Evolutionary conservation across 495 filamentous ascomycete genomes (phyloP).

Genomic region (Daldinia grandis): DNA sequence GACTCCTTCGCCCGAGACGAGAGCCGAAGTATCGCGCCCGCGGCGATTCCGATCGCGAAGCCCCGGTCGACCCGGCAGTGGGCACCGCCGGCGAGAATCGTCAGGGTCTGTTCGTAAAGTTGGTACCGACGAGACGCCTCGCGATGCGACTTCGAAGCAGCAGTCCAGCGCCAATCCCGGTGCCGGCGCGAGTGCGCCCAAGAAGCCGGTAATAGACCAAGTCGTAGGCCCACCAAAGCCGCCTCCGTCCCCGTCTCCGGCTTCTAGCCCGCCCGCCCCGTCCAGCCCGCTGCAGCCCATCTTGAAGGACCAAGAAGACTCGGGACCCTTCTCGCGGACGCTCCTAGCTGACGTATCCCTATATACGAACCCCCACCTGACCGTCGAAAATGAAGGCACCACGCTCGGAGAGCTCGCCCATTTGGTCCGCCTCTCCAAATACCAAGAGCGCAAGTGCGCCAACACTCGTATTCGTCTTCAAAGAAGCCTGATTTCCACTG

Average conservation of each 20-base stretch:
- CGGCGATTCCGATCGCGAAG: constrained; percentile 55
- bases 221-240: constrained; percentile 39
- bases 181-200: constrained; percentile 48
- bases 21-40: constrained; percentile 53
- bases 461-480: constrained; percentile 73
- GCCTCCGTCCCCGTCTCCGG: constrained; percentile 32
- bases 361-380: constrained; percentile 59
- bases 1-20: constrained; percentile 56
- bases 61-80: constrained; percentile 45
- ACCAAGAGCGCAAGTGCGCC: constrained; percentile 75
- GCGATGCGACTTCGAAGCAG: constrained; percentile 50
- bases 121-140: constrained; percentile 49
- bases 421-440: constrained; percentile 72
- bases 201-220: constrained; percentile 59
- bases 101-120: constrained; percentile 44
- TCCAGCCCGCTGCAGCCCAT: constrained; percentile 39
- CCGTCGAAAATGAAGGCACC: constrained; percentile 61
- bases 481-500: constrained; percentile 73
- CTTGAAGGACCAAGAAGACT: constrained; percentile 44
- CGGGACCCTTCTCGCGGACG: constrained; percentile 47
- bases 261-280: constrained; percentile 32
- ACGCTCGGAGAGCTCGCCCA: constrained; percentile 76
- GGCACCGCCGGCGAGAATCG: constrained; percentile 45
- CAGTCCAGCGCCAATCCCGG: constrained; percentile 42
- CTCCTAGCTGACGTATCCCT: constrained; percentile 60